These are phyloP conservation scores for Mycosphaerella sp. DNA, from an alignment of 2,329 filamentous ascomycete species.

Conservation along the genomic window DNA sequence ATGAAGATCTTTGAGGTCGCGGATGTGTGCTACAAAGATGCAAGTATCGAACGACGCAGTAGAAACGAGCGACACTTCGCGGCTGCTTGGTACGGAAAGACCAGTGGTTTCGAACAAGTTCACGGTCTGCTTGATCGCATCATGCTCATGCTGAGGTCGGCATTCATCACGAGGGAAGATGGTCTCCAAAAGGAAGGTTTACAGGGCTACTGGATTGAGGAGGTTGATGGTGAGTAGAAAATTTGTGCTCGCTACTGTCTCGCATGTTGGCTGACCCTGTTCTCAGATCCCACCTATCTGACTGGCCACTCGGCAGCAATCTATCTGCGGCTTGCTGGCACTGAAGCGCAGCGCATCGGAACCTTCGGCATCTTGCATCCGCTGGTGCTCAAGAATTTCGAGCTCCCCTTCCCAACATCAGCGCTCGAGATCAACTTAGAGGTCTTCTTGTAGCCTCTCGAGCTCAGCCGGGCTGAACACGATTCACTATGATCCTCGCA, in stretches of 20 bases:
- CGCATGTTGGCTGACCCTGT: slow-evolving; percentile 10
- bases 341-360: slow-evolving; percentile 68
- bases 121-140: slow-evolving; percentile 90
- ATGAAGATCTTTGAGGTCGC: slow-evolving; percentile 90
- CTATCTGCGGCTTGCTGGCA: slow-evolving; percentile 63
- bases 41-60: slow-evolving; percentile 71
- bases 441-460: slow-evolving; percentile 63
- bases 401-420: slow-evolving; percentile 87
- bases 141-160: slow-evolving; percentile 81
- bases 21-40: slow-evolving; percentile 88
- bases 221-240: slow-evolving; percentile 62
- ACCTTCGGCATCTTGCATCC: slow-evolving; percentile 93
- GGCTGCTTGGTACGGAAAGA: slow-evolving; percentile 93
- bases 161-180: slow-evolving; percentile 72
- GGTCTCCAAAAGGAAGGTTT: slow-evolving; percentile 50
- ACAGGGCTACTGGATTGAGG: slow-evolving; percentile 80
- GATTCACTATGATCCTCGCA: not conserved
- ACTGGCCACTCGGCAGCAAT: slow-evolving; percentile 81
- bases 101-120: slow-evolving; percentile 88
- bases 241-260: not conserved
- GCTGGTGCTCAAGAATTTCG: slow-evolving; percentile 86
- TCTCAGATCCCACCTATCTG: slow-evolving; percentile 76
- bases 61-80: slow-evolving; percentile 93
- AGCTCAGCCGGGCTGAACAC: not conserved
- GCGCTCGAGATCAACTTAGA: slow-evolving; percentile 93